phyloP scores from a whole-genome alignment of 345 rosid genomes.

The Hypericum androsaemum region DNA sequence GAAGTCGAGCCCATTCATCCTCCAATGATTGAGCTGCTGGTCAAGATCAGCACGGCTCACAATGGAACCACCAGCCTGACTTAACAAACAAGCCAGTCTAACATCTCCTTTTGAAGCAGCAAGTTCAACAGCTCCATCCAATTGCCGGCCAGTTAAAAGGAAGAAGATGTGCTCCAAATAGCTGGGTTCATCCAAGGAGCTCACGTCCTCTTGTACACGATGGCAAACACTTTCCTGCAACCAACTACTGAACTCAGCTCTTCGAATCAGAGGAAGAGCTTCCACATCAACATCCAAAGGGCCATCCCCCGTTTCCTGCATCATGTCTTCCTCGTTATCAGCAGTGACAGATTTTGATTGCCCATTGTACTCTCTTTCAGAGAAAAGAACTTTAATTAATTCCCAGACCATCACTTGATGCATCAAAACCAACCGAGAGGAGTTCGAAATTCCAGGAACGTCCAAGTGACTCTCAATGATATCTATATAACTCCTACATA shows the following conservation, averaged over 20 bases:
- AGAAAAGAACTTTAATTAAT: constrained; percentile 80
- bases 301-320: constrained; percentile 71
- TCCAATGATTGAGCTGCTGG: constrained; percentile 79
- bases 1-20: constrained; percentile 77
- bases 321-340: constrained; percentile 85
- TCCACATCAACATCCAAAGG: constrained; percentile 54
- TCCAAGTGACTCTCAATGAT: constrained; percentile 76
- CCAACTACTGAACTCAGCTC: constrained; percentile 95
- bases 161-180: constrained; percentile 71
- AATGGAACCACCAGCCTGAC: constrained; percentile 90
- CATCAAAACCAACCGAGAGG: constrained; percentile 61
- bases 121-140: constrained; percentile 76
- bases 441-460: constrained; percentile 56
- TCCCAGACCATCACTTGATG: constrained; percentile 98
- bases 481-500: constrained; percentile 70
- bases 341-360: constrained; percentile 43
- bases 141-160: constrained; percentile 82
- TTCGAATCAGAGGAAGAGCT: constrained; percentile 75
- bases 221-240: constrained; percentile 84
- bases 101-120: constrained; percentile 91
- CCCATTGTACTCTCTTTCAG: constrained; percentile 55
- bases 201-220: constrained; percentile 78
- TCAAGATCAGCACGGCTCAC: constrained; percentile 60
- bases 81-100: constrained; percentile 84
- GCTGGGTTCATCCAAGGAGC: constrained; percentile 61